Evolutionary conservation across 139 green algal genomes (phyloP), one percentile per base, ranked within the genome.

Genomic region (Micromonas pusilla): DNA sequence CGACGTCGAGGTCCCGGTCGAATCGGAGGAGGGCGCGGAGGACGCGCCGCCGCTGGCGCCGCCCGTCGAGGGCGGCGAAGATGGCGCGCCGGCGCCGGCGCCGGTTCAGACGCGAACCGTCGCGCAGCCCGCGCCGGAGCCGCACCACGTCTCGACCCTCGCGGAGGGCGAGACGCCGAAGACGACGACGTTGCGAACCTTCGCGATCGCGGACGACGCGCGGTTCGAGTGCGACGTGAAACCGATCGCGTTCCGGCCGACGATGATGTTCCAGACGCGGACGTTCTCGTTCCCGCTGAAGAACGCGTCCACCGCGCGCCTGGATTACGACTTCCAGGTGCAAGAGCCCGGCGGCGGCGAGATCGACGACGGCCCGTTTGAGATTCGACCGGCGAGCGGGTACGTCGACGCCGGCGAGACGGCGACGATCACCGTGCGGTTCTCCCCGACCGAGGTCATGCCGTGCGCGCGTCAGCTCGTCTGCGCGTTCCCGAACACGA

Each of bases 211-310:
- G 2, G 81, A 86, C 72, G 76, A 82, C 71, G 70, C 77, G 30
- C 67, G 72, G 31, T 82, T 67, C 53, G 82, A 83, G 34, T 92
- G 84, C 77, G 87, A 88, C 33, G 34, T 38, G 0, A 28, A 6
- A 9, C 9, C 9, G 6, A 88, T 96, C 76, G 52, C 80, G 28
- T 96, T 93, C 88, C 78, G 80, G 70, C 79, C 86, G 4, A 96
- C 91, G 36, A 92, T 93, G 87, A 96, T 96, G 91, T 92, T 93
- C 83, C 90, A 94, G 79, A 86, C 84, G 16, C 84, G 91, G 28
- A 64, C 70, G 26, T 92, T 88, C 87, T 79, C 79, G 28, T 92
- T 95, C 79, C 80, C 79, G 13, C 75, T 95, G 28, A 89, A 81
- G 52, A 95, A 94, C 87, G 82, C 70, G n/a, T 77, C 53, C 53